phyloP scores from a whole-genome alignment of 371 early-diverging fungal species.

The Zancudomyces culisetae region DNA sequence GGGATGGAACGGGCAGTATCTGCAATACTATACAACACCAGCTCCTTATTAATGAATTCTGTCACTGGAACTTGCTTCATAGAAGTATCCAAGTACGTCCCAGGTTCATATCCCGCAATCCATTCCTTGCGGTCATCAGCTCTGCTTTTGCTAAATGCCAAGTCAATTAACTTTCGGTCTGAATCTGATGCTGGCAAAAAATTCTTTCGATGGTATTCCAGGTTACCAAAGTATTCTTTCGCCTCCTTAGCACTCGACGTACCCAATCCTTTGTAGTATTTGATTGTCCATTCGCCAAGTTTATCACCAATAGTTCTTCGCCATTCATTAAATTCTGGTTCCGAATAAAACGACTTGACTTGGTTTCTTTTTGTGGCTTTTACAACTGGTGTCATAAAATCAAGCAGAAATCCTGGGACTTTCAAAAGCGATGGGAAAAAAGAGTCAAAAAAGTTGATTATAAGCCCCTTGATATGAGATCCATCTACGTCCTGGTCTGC shows the following conservation, averaged over 20 bases:
- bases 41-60: conserved; percentile 96
- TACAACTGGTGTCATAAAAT: conserved; percentile 99
- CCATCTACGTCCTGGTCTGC: conserved; percentile 99
- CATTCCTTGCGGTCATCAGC: conserved; percentile 95
- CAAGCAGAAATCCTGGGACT: conserved; percentile 87
- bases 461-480: conserved; percentile 97
- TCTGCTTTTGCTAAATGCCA: conserved; percentile 98
- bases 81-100: conserved; percentile 87
- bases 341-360: conserved; percentile 73
- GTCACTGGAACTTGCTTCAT: conserved; percentile 56
- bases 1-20: conserved; percentile 98
- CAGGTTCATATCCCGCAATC: conserved; percentile 75
- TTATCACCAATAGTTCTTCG: conserved; percentile 37
- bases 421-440: conserved; percentile 93
- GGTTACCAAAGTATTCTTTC: conserved; percentile 79
- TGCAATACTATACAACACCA: conserved; percentile 94
- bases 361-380: conserved; percentile 43
- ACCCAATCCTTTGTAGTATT: conserved; percentile 99
- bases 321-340: conserved; percentile 96
- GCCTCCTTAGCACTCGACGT: conserved; percentile 87
- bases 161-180: conserved; percentile 75
- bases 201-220: conserved; percentile 70
- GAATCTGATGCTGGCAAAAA: conserved; percentile 43
- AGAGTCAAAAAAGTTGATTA: conserved; percentile 97
- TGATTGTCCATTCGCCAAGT: conserved; percentile 58